Conservation (phyloP, 306 rosid species). For the Gastrolobium villosum region DNA sequence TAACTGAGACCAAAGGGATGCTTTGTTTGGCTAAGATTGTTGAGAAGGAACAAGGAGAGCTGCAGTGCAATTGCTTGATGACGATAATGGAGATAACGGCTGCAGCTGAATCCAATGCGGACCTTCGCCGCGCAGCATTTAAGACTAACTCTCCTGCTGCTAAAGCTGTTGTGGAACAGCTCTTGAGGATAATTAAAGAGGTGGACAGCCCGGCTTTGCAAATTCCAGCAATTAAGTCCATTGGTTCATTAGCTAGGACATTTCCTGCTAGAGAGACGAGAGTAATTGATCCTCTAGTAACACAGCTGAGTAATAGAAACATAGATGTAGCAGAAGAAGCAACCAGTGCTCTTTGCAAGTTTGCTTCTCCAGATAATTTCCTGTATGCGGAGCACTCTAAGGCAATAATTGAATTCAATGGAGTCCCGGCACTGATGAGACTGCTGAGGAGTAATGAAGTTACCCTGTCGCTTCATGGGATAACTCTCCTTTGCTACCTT, state of each 20-base stretch:
- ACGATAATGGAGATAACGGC: constrained; percentile 75
- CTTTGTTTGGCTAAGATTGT: constrained; percentile 87
- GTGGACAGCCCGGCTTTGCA: constrained; percentile 63
- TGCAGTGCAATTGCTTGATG: constrained; percentile 80
- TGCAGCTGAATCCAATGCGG: constrained; percentile 77
- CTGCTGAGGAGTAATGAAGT: constrained; percentile 66
- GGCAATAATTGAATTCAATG: constrained; percentile 72
- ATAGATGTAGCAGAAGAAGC: constrained; percentile 72
- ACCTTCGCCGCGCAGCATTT: constrained; percentile 74
- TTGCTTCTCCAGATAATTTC: constrained; percentile 74
- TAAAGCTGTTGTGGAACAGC: constrained; percentile 84
- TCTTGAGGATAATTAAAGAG: constrained; percentile 69
- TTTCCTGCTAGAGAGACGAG: constrained; percentile 91
- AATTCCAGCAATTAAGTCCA: constrained; percentile 67
- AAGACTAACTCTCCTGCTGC: constrained; percentile 81
- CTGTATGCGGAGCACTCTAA: constrained; percentile 76
- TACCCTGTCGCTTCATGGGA: constrained; percentile 59
- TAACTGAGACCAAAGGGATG: constrained; percentile 83
- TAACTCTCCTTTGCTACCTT: constrained; percentile 82
- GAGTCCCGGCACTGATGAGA: constrained; percentile 65
- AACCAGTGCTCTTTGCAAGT: constrained; percentile 69
- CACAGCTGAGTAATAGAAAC: constrained; percentile 62
- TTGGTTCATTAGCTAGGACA: constrained; percentile 86
- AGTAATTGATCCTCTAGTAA: constrained; percentile 69
- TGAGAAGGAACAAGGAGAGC: constrained; percentile 77